A percentile compares a stretch with the other conserved stretches of the same genome.
phyloP scores from a whole-genome alignment of 2,329 filamentous ascomycete species.

The Aspergillus viridinutans region DNA sequence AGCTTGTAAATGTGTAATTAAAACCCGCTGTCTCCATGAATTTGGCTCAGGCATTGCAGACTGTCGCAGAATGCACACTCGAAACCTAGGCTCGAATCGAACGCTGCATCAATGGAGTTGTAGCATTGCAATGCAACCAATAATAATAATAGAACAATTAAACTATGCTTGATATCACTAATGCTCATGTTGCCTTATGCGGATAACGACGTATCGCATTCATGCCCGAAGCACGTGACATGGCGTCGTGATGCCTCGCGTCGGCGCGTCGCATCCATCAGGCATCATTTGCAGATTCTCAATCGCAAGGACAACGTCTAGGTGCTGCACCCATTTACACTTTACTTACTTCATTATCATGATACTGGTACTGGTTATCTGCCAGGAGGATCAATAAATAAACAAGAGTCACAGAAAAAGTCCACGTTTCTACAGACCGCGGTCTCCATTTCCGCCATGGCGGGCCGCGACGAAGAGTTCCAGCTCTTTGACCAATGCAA shows the following conservation, averaged over 20 bases:
- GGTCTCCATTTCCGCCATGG: constrained; percentile 20
- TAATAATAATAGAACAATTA: neutral
- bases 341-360: neutral
- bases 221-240: constrained; percentile 17
- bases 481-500: constrained; percentile 44
- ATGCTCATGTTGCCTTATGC: neutral
- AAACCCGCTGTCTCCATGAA: too few relatives aligned
- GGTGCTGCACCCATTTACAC: neutral
- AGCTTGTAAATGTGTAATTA: too few relatives aligned
- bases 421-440: neutral
- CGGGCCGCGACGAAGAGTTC: constrained; percentile 21
- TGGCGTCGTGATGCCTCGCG: constrained; percentile 20
- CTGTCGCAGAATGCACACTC: neutral
- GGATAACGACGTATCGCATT: constrained; percentile 1
- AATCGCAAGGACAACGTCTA: neutral
- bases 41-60: too few relatives aligned
- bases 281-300: neutral
- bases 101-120: neutral
- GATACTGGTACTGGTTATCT: neutral
- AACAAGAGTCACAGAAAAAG: neutral
- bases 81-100: neutral
- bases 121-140: neutral
- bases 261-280: constrained; percentile 16
- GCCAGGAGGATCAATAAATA: neutral
- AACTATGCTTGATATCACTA: neutral